Conservation (phyloP, 768 basidiomycete species). For the Dacryopinax spathularia region DNA sequence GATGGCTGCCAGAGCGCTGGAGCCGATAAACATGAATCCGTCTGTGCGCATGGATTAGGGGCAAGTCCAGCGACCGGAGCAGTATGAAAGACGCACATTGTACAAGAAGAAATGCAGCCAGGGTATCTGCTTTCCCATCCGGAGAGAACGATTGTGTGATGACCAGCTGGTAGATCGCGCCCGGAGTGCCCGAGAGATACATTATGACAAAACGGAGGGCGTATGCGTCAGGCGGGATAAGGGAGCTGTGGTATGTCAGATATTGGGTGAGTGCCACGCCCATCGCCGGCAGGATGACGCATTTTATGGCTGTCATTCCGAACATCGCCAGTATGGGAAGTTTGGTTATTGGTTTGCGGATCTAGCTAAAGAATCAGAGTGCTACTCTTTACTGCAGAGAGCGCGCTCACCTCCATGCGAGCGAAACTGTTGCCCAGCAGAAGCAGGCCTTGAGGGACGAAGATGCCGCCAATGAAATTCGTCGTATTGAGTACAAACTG, state of each 20-base stretch:
- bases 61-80: too few species aligned
- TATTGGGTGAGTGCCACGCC: constrained; percentile 26
- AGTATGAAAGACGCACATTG: constrained; percentile 32
- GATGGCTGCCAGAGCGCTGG: constrained; percentile 9
- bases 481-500: constrained; percentile 30
- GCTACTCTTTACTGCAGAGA: not conserved
- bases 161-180: constrained; percentile 33
- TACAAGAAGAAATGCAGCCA: constrained; percentile 31
- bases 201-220: constrained; percentile 34
- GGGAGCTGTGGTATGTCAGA: constrained; percentile 18
- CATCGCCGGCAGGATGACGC: constrained; percentile 31
- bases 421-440: constrained; percentile 34
- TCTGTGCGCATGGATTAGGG: constrained; percentile 22
- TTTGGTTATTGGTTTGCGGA: constrained; percentile 26
- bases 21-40: constrained; percentile 33
- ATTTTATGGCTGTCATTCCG: constrained; percentile 26
- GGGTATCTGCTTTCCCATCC: constrained; percentile 32
- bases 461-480: constrained; percentile 22
- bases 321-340: constrained; percentile 29
- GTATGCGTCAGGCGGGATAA: constrained; percentile 27
- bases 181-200: constrained; percentile 35
- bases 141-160: constrained; percentile 35
- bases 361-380: constrained; percentile 7
- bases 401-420: constrained; percentile 18
- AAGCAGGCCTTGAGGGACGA: constrained; percentile 23